Evolutionary conservation across 768 basidiomycete genomes (phyloP).

Genomic region (Leccinum barrowsii): DNA sequence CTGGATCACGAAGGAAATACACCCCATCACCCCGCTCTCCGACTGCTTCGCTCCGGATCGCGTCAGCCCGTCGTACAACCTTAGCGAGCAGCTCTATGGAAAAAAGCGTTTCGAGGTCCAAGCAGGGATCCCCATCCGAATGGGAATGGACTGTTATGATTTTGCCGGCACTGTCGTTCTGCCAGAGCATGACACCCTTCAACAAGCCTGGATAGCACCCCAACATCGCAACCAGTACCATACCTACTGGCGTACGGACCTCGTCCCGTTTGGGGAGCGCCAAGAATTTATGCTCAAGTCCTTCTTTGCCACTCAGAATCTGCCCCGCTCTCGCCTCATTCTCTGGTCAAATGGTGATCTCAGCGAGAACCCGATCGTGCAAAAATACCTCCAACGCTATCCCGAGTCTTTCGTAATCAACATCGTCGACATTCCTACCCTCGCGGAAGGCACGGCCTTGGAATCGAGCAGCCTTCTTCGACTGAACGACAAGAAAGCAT

Average conservation of each 20-base stretch:
- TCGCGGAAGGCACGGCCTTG: conserved; percentile 77
- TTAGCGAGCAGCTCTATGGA: conserved; percentile 59
- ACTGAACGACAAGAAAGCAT: conserved; percentile 73
- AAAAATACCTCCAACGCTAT: conserved; percentile 55
- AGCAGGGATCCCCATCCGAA: conserved; percentile 71
- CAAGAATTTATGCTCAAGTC: conserved; percentile 90
- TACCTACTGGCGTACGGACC: conserved; percentile 92
- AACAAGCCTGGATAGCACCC: conserved; percentile 25
- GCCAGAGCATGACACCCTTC: conserved; percentile 6
- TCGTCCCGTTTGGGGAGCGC: conserved; percentile 70
- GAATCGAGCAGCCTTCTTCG: conserved; percentile 58
- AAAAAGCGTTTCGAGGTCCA: conserved; percentile 70
- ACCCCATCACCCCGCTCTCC: conserved; percentile 57
- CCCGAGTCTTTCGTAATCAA: conserved; percentile 69
- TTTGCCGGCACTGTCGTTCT: conserved; percentile 76
- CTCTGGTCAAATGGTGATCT: conserved; percentile 92
- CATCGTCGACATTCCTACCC: conserved; percentile 58
- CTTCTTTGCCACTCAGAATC: conserved; percentile 89
- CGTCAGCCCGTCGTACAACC: conserved; percentile 64
- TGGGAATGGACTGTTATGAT: conserved; percentile 89
- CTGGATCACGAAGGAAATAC: conserved; percentile 74
- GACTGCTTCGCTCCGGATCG: conserved; percentile 70
- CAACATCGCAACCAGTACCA: conserved; percentile 68
- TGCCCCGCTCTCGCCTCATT: conserved; percentile 61
- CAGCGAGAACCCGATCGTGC: conserved; percentile 50